These are phyloP conservation scores for Chaetomium strumarium DNA, from an alignment of 2,329 filamentous ascomycete genomes.

Conservation along the genomic window DNA sequence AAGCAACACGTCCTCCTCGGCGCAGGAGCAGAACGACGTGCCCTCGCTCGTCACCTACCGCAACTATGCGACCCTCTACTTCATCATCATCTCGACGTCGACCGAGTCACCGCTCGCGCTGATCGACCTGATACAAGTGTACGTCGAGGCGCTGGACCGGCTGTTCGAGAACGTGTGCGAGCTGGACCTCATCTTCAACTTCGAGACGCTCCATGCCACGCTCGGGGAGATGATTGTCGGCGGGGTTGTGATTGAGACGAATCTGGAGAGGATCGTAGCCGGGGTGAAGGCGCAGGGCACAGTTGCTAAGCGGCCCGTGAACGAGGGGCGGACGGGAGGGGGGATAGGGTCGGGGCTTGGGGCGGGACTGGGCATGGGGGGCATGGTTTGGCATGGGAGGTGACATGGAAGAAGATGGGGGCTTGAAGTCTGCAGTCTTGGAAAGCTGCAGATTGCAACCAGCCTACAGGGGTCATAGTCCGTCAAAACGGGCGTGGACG, in stretches of 20 bases:
- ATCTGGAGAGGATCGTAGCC: constrained; percentile 78
- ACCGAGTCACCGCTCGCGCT: constrained; percentile 93
- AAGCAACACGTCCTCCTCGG: constrained; percentile 56
- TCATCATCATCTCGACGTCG: constrained; percentile 94
- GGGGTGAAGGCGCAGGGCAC: constrained; percentile 73
- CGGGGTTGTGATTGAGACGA: constrained; percentile 90
- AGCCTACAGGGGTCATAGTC: not conserved
- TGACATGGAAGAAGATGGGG: constrained; percentile 24
- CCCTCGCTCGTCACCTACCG: constrained; percentile 96
- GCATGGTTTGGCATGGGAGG: constrained; percentile 48
- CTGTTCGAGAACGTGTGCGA: constrained; percentile 99
- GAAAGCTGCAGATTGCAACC: not conserved
- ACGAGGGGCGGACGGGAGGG: constrained; percentile 49
- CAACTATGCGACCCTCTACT: constrained; percentile 96
- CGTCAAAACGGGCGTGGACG: too few relatives aligned
- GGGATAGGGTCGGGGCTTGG: constrained; percentile 35
- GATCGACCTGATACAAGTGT: constrained; percentile 96
- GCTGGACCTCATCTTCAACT: constrained; percentile 97
- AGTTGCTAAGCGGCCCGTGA: constrained; percentile 73
- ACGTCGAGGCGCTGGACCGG: constrained; percentile 89
- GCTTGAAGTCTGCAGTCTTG: not conserved
- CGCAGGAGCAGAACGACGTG: constrained; percentile 72
- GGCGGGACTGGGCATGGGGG: constrained; percentile 49
- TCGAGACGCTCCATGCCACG: constrained; percentile 89
- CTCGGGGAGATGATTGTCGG: constrained; percentile 93